These are phyloP conservation scores for Hypomontagnella submonticulosa DNA, from an alignment of 495 filamentous ascomycete genomes.

Conservation along the genomic window DNA sequence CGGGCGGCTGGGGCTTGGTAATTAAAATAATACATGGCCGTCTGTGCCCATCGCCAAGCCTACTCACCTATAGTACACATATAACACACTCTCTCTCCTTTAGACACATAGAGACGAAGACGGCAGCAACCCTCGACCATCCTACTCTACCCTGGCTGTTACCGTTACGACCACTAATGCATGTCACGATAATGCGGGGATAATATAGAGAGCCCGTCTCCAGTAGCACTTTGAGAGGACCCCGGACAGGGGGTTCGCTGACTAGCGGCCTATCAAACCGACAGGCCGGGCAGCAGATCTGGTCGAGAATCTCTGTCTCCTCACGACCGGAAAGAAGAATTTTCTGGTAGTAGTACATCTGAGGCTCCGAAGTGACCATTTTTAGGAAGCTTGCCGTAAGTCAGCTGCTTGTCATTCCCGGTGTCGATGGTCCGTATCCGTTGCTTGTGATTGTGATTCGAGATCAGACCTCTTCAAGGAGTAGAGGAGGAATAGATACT, in stretches of 20 bases:
- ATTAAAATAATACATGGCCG: conserved; percentile 21
- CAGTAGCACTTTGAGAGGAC: conserved; percentile 14
- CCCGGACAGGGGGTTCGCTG: conserved; percentile 22
- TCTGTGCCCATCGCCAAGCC: conserved; percentile 15
- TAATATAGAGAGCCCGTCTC: conserved; percentile 25
- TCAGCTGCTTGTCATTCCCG: not conserved
- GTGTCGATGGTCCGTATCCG: not conserved
- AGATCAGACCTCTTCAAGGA: not conserved
- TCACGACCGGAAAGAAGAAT: conserved; percentile 18
- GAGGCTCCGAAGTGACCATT: conserved; percentile 33
- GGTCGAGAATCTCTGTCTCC: conserved; percentile 9
- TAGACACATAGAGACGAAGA: not conserved
- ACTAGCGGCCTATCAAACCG: conserved; percentile 41
- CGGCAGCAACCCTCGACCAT: not conserved
- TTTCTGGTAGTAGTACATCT: not conserved
- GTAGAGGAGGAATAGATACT: no score
- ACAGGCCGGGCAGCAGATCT: conserved; percentile 35
- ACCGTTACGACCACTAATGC: conserved; percentile 26
- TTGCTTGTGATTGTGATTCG: conserved; percentile 8
- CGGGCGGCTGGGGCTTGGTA: conserved; percentile 15
- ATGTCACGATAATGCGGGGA: conserved; percentile 40
- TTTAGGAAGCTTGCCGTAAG: conserved; percentile 10
- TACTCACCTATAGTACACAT: not conserved
- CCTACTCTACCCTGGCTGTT: conserved; percentile 9
- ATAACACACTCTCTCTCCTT: not conserved